Conservation (phyloP, 345 rosid species). For the Rhodamnia argentea region DNA sequence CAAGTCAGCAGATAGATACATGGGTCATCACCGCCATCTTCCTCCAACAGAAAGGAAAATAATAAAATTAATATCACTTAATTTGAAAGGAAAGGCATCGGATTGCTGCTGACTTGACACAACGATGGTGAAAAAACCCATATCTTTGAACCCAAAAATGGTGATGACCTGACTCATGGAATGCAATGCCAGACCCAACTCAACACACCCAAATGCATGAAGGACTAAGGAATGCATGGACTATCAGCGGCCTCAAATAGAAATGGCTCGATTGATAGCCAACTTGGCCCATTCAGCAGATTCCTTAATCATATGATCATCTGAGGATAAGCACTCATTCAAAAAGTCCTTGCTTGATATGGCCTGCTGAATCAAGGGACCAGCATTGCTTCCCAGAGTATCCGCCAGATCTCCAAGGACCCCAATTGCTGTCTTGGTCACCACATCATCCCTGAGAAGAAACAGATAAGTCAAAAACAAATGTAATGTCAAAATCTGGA, state of each 20-base stretch:
- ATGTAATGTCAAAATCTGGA: background rate
- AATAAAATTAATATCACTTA: background rate
- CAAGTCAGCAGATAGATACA: conserved; percentile 17
- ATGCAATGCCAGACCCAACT: conserved; percentile 28
- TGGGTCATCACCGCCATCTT: conserved; percentile 18
- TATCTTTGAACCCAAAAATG: conserved; percentile 18
- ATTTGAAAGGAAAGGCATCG: background rate
- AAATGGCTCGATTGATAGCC: conserved; percentile 44
- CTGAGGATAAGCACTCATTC: conserved; percentile 42
- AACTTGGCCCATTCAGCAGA: conserved; percentile 63
- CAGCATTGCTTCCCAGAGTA: conserved; percentile 43
- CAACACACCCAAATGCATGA: conserved; percentile 50
- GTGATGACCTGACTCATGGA: conserved; percentile 32
- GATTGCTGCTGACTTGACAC: background rate
- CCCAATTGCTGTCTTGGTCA: conserved; percentile 44
- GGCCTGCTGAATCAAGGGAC: conserved; percentile 48
- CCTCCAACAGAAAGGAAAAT: conserved; percentile 6
- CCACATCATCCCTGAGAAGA: conserved; percentile 39
- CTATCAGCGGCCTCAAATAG: conserved; percentile 29
- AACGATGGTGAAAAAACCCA: background rate
- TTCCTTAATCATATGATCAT: conserved; percentile 50
- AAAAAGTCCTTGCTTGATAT: conserved; percentile 42
- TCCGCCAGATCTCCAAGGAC: conserved; percentile 56
- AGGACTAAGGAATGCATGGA: conserved; percentile 17
- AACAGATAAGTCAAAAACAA: background rate